Evolutionary conservation across 805 yeast species (phyloP).

Genomic region (Wickerhamiella nectarea): DNA sequence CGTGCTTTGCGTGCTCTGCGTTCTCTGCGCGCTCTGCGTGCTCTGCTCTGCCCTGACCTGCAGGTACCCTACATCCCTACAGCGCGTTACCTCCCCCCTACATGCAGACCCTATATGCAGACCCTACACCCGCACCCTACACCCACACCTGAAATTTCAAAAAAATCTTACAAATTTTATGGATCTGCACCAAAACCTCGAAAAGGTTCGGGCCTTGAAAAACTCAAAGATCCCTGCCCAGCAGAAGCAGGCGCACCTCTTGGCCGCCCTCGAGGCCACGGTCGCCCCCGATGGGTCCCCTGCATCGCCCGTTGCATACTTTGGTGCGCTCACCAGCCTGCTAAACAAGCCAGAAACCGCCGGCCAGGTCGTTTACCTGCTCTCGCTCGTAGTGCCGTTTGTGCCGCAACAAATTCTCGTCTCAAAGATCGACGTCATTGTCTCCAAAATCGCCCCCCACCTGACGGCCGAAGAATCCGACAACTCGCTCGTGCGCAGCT

Average conservation of each 20-base stretch:
- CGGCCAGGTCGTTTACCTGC: slow-evolving; percentile 54
- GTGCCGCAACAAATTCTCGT: slow-evolving; percentile 56
- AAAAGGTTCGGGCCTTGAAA: slow-evolving; percentile 8
- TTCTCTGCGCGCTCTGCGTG: no score
- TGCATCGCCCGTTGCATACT: slow-evolving; percentile 64
- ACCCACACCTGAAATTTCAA: neutral
- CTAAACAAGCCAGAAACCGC: slow-evolving; percentile 64
- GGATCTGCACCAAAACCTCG: slow-evolving; percentile 9
- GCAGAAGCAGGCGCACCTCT: slow-evolving; percentile 48
- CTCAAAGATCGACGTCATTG: slow-evolving; percentile 61
- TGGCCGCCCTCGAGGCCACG: slow-evolving; percentile 84
- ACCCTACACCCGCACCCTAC: neutral
- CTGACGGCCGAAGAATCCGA: slow-evolving; percentile 54
- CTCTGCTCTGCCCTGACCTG: no score
- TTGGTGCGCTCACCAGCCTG: slow-evolving; percentile 68
- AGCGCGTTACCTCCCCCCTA: no score
- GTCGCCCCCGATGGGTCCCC: slow-evolving; percentile 41
- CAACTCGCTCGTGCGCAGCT: slow-evolving; percentile 69
- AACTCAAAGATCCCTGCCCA: slow-evolving; percentile 17
- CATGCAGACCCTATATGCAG: no score
- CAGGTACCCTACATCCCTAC: no score
- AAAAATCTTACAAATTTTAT: slow-evolving; percentile 6
- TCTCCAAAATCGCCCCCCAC: slow-evolving; percentile 69
- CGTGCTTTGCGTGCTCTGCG: no score
- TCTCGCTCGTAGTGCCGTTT: slow-evolving; percentile 66